Conservation (phyloP, 805 yeast species). For the Suhomyces emberorum region DNA sequence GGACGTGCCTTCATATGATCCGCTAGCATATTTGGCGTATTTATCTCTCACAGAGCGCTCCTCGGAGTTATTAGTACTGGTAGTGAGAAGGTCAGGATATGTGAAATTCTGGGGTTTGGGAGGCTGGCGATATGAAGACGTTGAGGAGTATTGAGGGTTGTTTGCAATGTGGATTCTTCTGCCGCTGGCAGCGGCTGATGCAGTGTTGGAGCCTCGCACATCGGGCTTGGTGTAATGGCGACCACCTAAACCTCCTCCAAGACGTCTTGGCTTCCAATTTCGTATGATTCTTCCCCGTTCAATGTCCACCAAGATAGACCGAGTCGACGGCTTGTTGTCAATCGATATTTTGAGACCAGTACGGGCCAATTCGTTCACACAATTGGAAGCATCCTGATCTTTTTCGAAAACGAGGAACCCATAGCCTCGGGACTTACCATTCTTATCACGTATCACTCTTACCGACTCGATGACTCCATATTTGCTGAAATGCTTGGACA, state of each 20-base stretch:
- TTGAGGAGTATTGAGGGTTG: not conserved
- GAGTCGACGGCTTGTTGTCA: slow-evolving; percentile 37
- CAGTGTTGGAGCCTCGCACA: slow-evolving; percentile 17
- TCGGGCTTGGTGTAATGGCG: slow-evolving; percentile 52
- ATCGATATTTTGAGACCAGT: slow-evolving; percentile 33
- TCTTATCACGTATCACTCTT: slow-evolving; percentile 33
- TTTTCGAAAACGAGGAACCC: slow-evolving; percentile 73
- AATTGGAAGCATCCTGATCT: slow-evolving; percentile 57
- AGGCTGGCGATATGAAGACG: slow-evolving; percentile 1
- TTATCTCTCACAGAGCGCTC: slow-evolving; percentile 20
- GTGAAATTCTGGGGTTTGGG: not conserved
- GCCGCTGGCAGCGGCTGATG: slow-evolving; percentile 38
- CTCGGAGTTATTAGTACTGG: not conserved
- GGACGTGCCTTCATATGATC: not conserved
- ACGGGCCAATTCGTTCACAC: slow-evolving; percentile 55
- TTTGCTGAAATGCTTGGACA: slow-evolving; percentile 56
- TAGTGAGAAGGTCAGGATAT: slow-evolving; percentile 1
- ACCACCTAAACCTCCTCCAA: slow-evolving; percentile 96
- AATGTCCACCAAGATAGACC: slow-evolving; percentile 64
- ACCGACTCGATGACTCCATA: slow-evolving; percentile 69
- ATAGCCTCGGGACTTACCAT: slow-evolving; percentile 69
- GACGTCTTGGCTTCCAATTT: slow-evolving; percentile 67
- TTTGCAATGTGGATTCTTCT: slow-evolving; percentile 8
- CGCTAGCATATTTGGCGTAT: slow-evolving; percentile 19
- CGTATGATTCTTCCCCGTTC: slow-evolving; percentile 66